phyloP scores from a whole-genome alignment of 108 stramenopile genomes.

The Skeletonema costatum region DNA sequence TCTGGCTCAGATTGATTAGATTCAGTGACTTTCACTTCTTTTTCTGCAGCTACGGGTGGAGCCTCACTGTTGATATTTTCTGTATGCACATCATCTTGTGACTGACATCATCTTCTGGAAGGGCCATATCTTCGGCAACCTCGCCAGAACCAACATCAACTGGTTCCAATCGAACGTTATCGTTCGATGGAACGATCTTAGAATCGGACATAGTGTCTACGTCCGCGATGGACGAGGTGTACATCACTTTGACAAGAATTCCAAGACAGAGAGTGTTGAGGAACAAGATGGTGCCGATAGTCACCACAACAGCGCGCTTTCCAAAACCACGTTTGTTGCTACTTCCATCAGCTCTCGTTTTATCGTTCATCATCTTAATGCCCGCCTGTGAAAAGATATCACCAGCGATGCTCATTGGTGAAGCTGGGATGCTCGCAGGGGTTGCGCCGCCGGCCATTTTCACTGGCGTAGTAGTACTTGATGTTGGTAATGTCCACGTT shows the following conservation, averaged over 20 bases:
- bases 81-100: not conserved
- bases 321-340: not conserved
- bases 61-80: not conserved
- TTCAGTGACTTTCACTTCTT: not conserved
- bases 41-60: not conserved
- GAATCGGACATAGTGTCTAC: not conserved
- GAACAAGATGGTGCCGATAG: slow-evolving; percentile 7
- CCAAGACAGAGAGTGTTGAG: slow-evolving; percentile 29
- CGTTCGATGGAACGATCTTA: not conserved
- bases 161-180: not conserved
- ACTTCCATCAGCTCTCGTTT: not conserved
- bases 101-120: not conserved
- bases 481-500: slow-evolving; percentile 29
- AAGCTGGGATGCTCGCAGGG: not conserved
- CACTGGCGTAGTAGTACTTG: not conserved
- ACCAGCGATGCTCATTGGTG: too few relatives aligned
- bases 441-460: not conserved
- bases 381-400: not conserved
- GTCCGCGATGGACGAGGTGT: not conserved
- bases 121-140: not conserved
- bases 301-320: slow-evolving; percentile 2
- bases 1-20: not conserved
- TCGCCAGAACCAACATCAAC: not conserved
- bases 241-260: slow-evolving; percentile 20
- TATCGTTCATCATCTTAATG: not conserved